phyloP scores from a whole-genome alignment of 495 filamentous ascomycete genomes.

The Letharia columbiana region DNA sequence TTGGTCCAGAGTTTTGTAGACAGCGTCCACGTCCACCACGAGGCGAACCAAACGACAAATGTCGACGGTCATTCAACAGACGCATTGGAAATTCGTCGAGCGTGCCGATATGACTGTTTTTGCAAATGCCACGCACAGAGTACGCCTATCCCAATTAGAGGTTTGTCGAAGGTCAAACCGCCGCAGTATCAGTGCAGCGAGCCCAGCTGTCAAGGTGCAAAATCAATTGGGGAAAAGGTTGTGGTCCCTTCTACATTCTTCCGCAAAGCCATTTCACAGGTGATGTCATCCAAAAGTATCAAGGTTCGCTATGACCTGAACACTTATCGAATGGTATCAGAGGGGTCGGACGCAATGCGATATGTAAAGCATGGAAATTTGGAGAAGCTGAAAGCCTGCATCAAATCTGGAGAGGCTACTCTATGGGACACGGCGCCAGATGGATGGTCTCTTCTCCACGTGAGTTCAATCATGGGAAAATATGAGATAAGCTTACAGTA shows the following conservation, averaged over 20 bases:
- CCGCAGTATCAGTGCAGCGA: conserved; percentile 1
- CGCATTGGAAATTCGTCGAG: conserved; percentile 3
- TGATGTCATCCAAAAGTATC: conserved; percentile 15
- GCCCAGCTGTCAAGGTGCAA: conserved; percentile 6
- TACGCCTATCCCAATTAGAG: background rate
- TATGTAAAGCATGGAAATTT: conserved; percentile 17
- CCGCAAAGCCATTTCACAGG: conserved; percentile 17
- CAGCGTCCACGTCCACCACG: background rate
- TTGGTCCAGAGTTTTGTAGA: conserved; percentile 1
- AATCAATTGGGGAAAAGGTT: background rate
- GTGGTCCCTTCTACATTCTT: conserved; percentile 1
- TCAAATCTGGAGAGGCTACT: conserved; percentile 14
- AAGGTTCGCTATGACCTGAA: conserved; percentile 20
- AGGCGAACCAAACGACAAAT: background rate
- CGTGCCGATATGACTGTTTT: conserved; percentile 17
- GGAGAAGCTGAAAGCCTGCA: conserved; percentile 14
- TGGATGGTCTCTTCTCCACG: conserved; percentile 22
- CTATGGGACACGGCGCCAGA: conserved; percentile 18
- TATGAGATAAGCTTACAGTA: background rate
- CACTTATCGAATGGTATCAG: conserved; percentile 18
- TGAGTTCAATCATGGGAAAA: background rate
- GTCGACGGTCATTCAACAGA: background rate
- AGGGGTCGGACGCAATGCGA: conserved; percentile 15
- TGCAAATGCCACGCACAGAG: conserved; percentile 12
- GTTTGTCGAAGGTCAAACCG: background rate